Evolutionary conservation across 2,329 filamentous ascomycete genomes (phyloP).

Genomic region (Diaporthe sp.): DNA sequence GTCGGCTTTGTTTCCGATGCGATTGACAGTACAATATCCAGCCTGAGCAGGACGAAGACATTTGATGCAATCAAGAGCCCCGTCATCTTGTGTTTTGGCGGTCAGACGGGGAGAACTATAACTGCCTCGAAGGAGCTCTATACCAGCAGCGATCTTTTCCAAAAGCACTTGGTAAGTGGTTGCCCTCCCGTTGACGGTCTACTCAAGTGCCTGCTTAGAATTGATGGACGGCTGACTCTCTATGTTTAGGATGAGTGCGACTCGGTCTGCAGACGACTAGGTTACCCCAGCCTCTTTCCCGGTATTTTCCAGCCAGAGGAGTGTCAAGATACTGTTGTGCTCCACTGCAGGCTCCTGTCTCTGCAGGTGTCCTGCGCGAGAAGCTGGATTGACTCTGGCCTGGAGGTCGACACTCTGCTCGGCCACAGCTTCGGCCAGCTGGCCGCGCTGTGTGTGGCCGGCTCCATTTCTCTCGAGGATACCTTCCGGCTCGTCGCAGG

Average conservation of each 20-base stretch:
- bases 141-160: constrained; percentile 46
- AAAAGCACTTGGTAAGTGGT: constrained; percentile 47
- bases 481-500: constrained; percentile 48
- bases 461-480: constrained; percentile 48
- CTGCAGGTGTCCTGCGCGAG: constrained; percentile 54
- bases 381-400: constrained; percentile 51
- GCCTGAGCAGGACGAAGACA: constrained; percentile 14
- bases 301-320: constrained; percentile 47
- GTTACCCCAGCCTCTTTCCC: constrained; percentile 50
- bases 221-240: background rate
- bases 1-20: background rate
- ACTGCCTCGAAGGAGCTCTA: constrained; percentile 48
- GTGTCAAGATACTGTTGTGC: constrained; percentile 46
- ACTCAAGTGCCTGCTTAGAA: background rate
- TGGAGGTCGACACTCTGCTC: constrained; percentile 50
- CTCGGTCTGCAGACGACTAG: constrained; percentile 44
- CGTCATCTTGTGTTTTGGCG: constrained; percentile 55
- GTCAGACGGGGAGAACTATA: constrained; percentile 50
- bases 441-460: constrained; percentile 51
- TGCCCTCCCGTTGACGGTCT: background rate
- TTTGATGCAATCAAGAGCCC: constrained; percentile 26
- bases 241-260: constrained; percentile 49
- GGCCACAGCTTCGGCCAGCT: constrained; percentile 56
- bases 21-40: constrained; percentile 6
- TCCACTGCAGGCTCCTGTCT: constrained; percentile 55